A percentile compares a stretch with the other conserved stretches of the same genome.
Conservation (phyloP, 1,139 yeast genomes). For the Kodamaea plutei region DNA sequence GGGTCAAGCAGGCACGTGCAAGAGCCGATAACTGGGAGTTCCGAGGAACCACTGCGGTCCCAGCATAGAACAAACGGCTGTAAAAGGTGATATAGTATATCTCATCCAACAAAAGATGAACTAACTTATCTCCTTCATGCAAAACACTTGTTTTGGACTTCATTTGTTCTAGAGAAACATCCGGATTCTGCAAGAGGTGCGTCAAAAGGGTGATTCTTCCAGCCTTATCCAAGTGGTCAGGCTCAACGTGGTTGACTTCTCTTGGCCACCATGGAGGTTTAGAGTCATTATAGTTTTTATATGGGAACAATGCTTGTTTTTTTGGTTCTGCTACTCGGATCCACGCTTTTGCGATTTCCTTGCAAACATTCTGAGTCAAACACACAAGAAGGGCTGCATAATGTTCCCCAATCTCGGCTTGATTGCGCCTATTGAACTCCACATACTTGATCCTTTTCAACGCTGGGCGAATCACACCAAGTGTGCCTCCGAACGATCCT, state of each 20-base stretch:
- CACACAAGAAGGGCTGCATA: slow-evolving; percentile 9
- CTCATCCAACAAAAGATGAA: slow-evolving; percentile 21
- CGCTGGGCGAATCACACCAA: slow-evolving; percentile 9
- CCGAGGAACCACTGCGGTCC: no score
- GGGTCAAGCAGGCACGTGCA: no score
- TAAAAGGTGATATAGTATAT: slow-evolving; percentile 26
- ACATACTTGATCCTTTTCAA: slow-evolving; percentile 4
- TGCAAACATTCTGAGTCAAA: slow-evolving; percentile 53
- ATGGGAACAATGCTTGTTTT: slow-evolving; percentile 63
- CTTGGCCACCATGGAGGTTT: slow-evolving; percentile 75
- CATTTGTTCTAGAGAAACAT: slow-evolving; percentile 22
- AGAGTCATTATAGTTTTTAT: slow-evolving; percentile 44
- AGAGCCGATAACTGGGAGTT: no score
- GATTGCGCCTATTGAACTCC: slow-evolving; percentile 1
- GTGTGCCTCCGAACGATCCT: not conserved
- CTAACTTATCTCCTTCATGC: slow-evolving; percentile 10
- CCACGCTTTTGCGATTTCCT: slow-evolving; percentile 63
- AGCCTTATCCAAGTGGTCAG: slow-evolving; percentile 63
- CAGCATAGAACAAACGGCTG: slow-evolving; percentile 21
- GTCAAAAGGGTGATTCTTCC: slow-evolving; percentile 51
- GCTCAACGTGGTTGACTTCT: slow-evolving; percentile 58
- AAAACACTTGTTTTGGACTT: slow-evolving; percentile 11
- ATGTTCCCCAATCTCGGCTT: slow-evolving; percentile 6
- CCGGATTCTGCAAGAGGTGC: slow-evolving; percentile 32
- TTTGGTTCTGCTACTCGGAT: slow-evolving; percentile 61